A percentile compares a stretch with the other conserved stretches of the same genome.
These are phyloP conservation scores for Sugiyamaella sp. DNA, from an alignment of 1,139 yeast genomes.

Conservation along the genomic window DNA sequence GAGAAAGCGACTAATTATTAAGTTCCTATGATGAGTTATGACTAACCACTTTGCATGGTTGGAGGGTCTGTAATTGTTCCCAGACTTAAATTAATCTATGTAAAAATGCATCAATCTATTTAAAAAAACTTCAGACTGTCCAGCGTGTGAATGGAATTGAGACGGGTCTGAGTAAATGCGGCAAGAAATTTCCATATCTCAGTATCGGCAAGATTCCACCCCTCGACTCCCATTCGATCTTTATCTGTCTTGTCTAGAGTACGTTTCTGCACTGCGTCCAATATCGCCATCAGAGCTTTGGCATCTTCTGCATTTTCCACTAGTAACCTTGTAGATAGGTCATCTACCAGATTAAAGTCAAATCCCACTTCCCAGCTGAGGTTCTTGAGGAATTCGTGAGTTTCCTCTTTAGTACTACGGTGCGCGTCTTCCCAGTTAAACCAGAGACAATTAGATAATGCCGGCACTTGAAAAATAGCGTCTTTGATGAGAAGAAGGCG, in stretches of 20 bases:
- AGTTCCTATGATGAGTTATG: neutral
- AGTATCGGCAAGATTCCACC: conserved; percentile 36
- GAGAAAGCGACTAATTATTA: conserved; percentile 4
- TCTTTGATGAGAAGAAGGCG: conserved; percentile 31
- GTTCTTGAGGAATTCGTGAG: conserved; percentile 22
- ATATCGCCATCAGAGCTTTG: conserved; percentile 3
- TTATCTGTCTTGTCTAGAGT: conserved; percentile 16
- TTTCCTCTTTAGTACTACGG: conserved; percentile 18
- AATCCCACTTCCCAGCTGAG: conserved; percentile 35
- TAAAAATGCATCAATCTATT: neutral
- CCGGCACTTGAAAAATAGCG: conserved; percentile 26
- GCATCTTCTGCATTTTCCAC: conserved; percentile 1
- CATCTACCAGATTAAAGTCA: conserved; percentile 18
- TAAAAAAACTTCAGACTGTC: conserved; percentile 1
- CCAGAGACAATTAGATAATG: conserved; percentile 30
- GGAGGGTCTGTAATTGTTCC: neutral
- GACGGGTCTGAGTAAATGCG: conserved; percentile 16
- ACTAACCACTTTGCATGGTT: neutral
- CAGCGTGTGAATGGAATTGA: conserved; percentile 6
- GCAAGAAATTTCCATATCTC: conserved; percentile 37
- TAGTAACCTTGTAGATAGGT: neutral
- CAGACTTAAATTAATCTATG: neutral
- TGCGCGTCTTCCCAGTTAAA: conserved; percentile 31
- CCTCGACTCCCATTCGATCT: conserved; percentile 29
- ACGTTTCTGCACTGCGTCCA: conserved; percentile 21